Base-by-base conservation (phyloP, 2,329 filamentous ascomycete species). In the Simplicillium sp. region DNA sequence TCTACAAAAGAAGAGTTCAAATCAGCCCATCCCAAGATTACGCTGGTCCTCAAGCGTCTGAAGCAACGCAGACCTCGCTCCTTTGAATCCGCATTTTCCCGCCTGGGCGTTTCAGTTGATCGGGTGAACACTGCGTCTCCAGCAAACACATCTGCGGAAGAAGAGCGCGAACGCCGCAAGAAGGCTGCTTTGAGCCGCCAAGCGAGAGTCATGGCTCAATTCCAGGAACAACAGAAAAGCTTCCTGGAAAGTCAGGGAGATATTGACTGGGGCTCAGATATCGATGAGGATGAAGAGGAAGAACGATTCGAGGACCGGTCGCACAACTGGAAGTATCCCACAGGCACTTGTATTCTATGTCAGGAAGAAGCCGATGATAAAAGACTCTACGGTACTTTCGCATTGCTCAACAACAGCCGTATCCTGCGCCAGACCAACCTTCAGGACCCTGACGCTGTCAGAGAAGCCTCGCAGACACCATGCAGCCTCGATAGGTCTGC, bases 181-280 rank as follows among this genome's bases (percentile, higher is more conserved):
- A 84, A 85, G 61, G 86, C 90, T 39, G 92, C 92, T 1, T 65
- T 89, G 33, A 90, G 88, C 51, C 80, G 92, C 16, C 89, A 97
- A 61, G 89, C 89, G 2, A 84, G 80, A 54, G 87, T 98, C 28
- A 96, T 98, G 89, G 92, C 89, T 2, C 88, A 96, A 56, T 96
- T 98, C 63, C 92, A 97, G 58, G 84, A 95, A 56, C 90, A 98
- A 56, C 94, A 97, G 58, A 90, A 94, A 62, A 92, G 80, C 53
- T 98, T 98, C 63, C 68, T 98, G 65, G 84, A 87, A 42, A 92
- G 83, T 48, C 89, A 96, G 59, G 83, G 78, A n/a, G 73, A 81
- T 34, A 76, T 95, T 45, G 85, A 95, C 59, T 95, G 87, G 84
- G 88, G 86, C 12, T 66, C 64, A 31, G 84, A 92, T 44, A 76